Evolutionary conservation across 306 rosid species (phyloP), one percentile per base, ranked within the genome.

Genomic region (Corylus heterophylla): DNA sequence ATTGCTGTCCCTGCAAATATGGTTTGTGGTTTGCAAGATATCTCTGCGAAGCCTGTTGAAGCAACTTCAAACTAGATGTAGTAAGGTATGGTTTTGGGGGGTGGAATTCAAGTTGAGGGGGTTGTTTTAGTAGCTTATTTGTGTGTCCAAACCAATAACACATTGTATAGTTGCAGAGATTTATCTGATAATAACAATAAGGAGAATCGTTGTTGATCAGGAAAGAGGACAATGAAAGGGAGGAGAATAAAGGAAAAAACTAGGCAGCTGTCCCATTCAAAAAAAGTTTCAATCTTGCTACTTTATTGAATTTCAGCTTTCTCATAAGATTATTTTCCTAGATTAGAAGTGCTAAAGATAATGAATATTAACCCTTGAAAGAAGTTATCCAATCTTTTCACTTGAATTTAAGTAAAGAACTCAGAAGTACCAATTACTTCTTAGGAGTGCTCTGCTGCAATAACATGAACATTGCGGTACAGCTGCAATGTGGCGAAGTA

Each of bases 1-100:
- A 29, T 87, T 20, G 99, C 98, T 74, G 97, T 93, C 18, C 99
- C 99, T 6, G 92, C 93, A 5, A 96, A 96, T 77, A 61, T 93
- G 92, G 91, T 86, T 70, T 96, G 98, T 50, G 98, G 99, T 61
- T 73, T 96, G 87, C 99, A 96, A 83, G 82, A 84, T 81, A 49
- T 71, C 56, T 17, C 79, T 48, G 69, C 62, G 49, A 78, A 55
- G 73, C 78, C 75, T 69, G 74, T 9, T 55, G 78, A 85, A 77
- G 69, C 82, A 27, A 22, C 76, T 12, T 74, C 77, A 62, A 81
- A 78, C 27, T 84, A 81, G 77, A 62, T 35, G 59, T 6, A 8
- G n/a, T 77, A 79, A 68, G 45, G 67, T 80, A 76, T 39, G 69
- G 7, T 35, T 69, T 39, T 67, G 50, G 48, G 50, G 50, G 18